phyloP scores from a whole-genome alignment of 2,329 filamentous ascomycete genomes.

The Zalaria sp. region DNA sequence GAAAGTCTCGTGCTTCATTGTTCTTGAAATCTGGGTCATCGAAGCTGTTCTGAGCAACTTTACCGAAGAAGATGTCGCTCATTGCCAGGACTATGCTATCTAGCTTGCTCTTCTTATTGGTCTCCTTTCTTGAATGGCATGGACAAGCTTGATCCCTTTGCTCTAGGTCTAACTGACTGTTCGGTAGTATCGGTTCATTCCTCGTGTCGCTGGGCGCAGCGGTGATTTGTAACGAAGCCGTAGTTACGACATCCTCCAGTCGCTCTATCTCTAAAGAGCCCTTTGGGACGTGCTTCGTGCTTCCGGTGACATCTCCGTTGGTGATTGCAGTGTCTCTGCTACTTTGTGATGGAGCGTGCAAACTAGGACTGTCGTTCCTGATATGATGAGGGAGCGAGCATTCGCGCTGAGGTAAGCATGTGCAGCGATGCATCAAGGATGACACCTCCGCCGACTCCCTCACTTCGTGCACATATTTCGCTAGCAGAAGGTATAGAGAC shows the following conservation, averaged over 20 bases:
- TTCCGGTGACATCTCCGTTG: no score
- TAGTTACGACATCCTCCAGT: no score
- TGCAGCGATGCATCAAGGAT: background rate
- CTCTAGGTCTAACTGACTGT: no score
- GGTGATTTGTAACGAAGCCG: no score
- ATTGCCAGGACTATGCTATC: constrained; percentile 29
- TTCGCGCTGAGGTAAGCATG: background rate
- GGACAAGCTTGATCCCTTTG: no score
- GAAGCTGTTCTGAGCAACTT: constrained; percentile 32
- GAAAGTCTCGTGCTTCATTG: constrained; percentile 36
- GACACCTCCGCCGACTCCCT: background rate
- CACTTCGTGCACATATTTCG: constrained; percentile 13
- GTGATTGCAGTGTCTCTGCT: no score
- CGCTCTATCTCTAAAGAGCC: no score
- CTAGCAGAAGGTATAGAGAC: constrained; percentile 42
- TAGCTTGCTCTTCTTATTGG: constrained; percentile 19
- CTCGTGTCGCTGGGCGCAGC: no score
- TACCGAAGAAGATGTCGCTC: constrained; percentile 30
- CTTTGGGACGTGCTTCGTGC: no score
- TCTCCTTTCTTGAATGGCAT: background rate
- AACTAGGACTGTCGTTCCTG: no score
- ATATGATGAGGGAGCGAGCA: background rate
- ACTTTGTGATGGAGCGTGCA: no score
- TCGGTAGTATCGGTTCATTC: no score
- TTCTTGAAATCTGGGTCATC: constrained; percentile 36